Percentiles rank a stretch among this genome's conserved stretches.
These are phyloP conservation scores for Spatholobus suberectus DNA, from an alignment of 306 rosid genomes.

Conservation along the genomic window DNA sequence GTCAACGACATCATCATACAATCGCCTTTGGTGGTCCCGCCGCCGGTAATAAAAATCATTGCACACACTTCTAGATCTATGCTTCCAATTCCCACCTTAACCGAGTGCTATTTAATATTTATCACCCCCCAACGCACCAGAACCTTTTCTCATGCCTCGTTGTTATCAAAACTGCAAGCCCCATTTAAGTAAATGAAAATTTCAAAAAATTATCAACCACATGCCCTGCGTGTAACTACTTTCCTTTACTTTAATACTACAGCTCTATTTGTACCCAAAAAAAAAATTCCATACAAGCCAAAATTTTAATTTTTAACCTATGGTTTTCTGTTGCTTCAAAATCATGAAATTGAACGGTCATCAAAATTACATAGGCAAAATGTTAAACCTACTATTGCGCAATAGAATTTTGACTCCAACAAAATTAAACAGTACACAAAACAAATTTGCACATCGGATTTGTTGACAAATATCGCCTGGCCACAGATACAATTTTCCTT, in stretches of 20 bases:
- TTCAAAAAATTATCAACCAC: constrained; percentile 30
- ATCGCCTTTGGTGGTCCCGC: constrained; percentile 33
- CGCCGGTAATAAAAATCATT: constrained; percentile 40
- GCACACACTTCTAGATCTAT: constrained; percentile 51
- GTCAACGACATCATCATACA: constrained; percentile 30
- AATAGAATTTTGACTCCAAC: constrained; percentile 49
- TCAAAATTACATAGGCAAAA: constrained; percentile 6
- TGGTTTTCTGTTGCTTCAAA: not conserved
- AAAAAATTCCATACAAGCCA: not conserved
- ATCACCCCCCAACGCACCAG: constrained; percentile 39
- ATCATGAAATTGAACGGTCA: not conserved
- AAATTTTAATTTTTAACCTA: not conserved
- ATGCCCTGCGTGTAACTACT: not conserved
- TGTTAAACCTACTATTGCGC: constrained; percentile 5
- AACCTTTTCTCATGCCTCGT: constrained; percentile 40
- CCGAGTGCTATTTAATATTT: not conserved
- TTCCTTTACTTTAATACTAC: not conserved
- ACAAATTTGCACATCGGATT: constrained; percentile 43
- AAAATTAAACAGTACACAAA: not conserved
- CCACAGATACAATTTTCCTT: not conserved
- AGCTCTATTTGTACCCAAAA: not conserved
- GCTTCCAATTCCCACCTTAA: constrained; percentile 1
- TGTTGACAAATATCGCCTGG: not conserved
- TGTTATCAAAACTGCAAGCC: constrained; percentile 31
- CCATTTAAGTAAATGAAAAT: constrained; percentile 51